Evolutionary conservation across 805 yeast genomes (phyloP).

Genomic region (Wickerhamiella sorbophila): DNA sequence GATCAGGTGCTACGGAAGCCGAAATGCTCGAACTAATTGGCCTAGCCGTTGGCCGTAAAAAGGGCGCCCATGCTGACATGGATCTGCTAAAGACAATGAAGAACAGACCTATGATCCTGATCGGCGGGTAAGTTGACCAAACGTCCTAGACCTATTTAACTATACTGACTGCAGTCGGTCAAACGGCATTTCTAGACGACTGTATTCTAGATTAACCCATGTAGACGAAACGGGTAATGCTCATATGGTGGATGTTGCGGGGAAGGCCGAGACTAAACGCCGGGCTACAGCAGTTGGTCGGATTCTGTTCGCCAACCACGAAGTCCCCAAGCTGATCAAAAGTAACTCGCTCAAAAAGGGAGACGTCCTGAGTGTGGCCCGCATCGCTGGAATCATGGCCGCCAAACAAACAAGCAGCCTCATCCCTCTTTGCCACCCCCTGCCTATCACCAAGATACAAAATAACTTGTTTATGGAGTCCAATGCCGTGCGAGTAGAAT

Average conservation of each 20-base stretch:
- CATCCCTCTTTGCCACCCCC: slow-evolving; percentile 40
- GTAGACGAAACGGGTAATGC: slow-evolving; percentile 31
- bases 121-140: slow-evolving; percentile 33
- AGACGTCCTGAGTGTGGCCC: slow-evolving; percentile 35
- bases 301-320: slow-evolving; percentile 28
- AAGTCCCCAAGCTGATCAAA: slow-evolving; percentile 24
- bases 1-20: slow-evolving; percentile 26
- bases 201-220: slow-evolving; percentile 25
- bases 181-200: background rate
- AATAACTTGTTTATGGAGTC: slow-evolving; percentile 22
- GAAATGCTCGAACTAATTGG: slow-evolving; percentile 31
- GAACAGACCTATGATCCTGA: slow-evolving; percentile 42
- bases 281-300: slow-evolving; percentile 32
- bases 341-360: slow-evolving; percentile 35
- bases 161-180: background rate
- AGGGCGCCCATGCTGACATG: slow-evolving; percentile 39
- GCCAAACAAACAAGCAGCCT: slow-evolving; percentile 34
- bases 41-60: slow-evolving; percentile 33
- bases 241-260: slow-evolving; percentile 36
- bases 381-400: slow-evolving; percentile 41
- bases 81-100: slow-evolving; percentile 33
- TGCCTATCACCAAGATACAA: slow-evolving; percentile 30
- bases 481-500: slow-evolving; percentile 22
- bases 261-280: slow-evolving; percentile 29
- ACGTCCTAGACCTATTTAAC: background rate